These are phyloP conservation scores for Cercospora berteroae DNA, from an alignment of 2,329 filamentous ascomycete species.

Conservation along the genomic window DNA sequence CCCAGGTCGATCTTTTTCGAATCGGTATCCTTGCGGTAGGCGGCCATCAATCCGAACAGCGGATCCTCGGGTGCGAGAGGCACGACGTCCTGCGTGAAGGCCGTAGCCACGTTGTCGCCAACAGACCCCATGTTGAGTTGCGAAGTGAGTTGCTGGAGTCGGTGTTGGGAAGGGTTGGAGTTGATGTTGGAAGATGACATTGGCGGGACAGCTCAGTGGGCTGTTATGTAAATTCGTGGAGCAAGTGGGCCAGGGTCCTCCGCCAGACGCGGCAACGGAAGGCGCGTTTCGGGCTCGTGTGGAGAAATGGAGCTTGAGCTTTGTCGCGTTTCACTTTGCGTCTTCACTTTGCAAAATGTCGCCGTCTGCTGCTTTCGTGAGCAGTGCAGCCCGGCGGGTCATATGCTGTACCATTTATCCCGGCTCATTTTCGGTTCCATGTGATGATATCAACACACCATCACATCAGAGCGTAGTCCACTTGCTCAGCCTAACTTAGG, in stretches of 20 bases:
- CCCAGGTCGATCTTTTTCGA: constrained; percentile 89
- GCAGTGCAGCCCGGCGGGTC: not conserved
- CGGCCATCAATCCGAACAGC: constrained; percentile 87
- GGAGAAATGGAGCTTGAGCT: not conserved
- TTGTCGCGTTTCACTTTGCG: not conserved
- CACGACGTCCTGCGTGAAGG: constrained; percentile 31
- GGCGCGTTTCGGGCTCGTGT: constrained; percentile 1
- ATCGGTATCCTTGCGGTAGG: constrained; percentile 74
- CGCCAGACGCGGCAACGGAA: not conserved
- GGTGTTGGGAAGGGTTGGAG: constrained; percentile 39
- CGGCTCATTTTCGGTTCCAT: constrained; percentile 7
- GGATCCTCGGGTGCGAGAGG: constrained; percentile 78
- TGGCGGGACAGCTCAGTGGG: constrained; percentile 21
- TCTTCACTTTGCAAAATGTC: not conserved
- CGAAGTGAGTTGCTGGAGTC: constrained; percentile 32
- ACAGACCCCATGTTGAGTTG: constrained; percentile 26
- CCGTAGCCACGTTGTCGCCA: constrained; percentile 23
- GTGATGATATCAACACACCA: constrained; percentile 11
- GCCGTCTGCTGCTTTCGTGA: not conserved
- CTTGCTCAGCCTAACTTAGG: not conserved
- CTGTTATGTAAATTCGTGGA: constrained; percentile 4
- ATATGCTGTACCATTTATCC: not conserved
- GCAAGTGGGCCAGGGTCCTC: not conserved
- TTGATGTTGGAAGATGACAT: constrained; percentile 15
- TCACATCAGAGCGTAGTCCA: not conserved